These are phyloP conservation scores for Wickerhamomyces sp. DNA, from an alignment of 1,139 yeast species.

Conservation along the genomic window DNA sequence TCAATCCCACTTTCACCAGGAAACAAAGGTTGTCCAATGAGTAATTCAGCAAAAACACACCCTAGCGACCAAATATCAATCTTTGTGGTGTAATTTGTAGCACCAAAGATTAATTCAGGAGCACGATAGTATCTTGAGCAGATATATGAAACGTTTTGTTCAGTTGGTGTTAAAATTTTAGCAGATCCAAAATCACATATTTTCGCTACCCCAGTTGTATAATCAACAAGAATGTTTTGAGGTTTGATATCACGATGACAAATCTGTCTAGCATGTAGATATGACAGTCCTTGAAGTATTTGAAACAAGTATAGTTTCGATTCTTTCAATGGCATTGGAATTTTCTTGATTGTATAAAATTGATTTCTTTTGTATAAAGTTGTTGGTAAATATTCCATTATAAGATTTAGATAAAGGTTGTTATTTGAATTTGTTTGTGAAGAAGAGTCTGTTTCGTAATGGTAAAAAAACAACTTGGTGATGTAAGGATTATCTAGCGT, in stretches of 20 bases:
- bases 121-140: constrained; percentile 97
- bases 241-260: constrained; percentile 98
- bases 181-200: constrained; percentile 99
- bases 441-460: constrained; percentile 57
- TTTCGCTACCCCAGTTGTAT: constrained; percentile 76
- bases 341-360: constrained; percentile 69
- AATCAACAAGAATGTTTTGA: constrained; percentile 86
- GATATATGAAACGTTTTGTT: constrained; percentile 92
- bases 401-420: constrained; percentile 80
- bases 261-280: constrained; percentile 81
- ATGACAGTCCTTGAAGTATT: constrained; percentile 83
- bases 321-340: constrained; percentile 82
- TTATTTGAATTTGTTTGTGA: constrained; percentile 56
- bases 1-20: constrained; percentile 98
- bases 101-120: constrained; percentile 88
- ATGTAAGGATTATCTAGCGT: constrained; percentile 76
- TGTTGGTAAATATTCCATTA: constrained; percentile 90
- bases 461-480: constrained; percentile 83
- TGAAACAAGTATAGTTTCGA: constrained; percentile 90
- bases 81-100: constrained; percentile 91
- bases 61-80: constrained; percentile 98
- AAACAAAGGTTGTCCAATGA: constrained; percentile 92
- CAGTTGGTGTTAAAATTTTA: constrained; percentile 79
- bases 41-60: constrained; percentile 95
- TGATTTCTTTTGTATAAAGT: constrained; percentile 89